Conservation (phyloP, 176 grass and related monocot genomes). For the Typha latifolia region DNA sequence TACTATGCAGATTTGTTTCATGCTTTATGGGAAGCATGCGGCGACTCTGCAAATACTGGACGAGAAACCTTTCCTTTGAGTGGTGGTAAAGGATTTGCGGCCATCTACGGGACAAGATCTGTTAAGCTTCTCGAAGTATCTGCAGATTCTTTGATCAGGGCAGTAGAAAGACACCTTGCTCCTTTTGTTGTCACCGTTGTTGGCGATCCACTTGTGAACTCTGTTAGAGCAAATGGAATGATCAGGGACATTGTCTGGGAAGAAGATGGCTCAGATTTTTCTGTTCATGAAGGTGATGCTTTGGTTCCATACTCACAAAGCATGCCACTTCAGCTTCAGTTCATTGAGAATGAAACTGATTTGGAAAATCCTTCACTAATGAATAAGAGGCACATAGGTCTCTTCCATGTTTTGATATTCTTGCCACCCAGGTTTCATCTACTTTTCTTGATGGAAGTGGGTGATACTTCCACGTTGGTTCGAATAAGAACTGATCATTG, state of each 20-base stretch:
- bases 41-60: constrained; percentile 53
- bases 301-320: constrained; percentile 60
- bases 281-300: constrained; percentile 37
- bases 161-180: constrained; percentile 66
- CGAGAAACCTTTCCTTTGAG: constrained; percentile 70
- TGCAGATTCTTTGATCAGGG: constrained; percentile 54
- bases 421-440: constrained; percentile 89
- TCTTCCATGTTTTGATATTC: constrained; percentile 66
- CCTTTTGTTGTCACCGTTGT: constrained; percentile 59
- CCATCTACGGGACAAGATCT: constrained; percentile 65
- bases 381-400: constrained; percentile 59
- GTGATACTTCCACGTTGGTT: constrained; percentile 59
- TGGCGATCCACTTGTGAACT: constrained; percentile 49
- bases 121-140: constrained; percentile 87
- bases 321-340: constrained; percentile 37
- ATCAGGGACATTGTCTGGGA: constrained; percentile 66
- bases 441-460: constrained; percentile 92
- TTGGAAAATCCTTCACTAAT: constrained; percentile 16
- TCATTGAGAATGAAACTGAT: constrained; percentile 24
- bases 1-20: constrained; percentile 68
- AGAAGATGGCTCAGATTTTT: constrained; percentile 33
- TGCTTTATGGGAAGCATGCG: constrained; percentile 84
- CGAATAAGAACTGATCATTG: constrained; percentile 91
- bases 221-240: constrained; percentile 55
- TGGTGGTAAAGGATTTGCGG: constrained; percentile 59